Evolutionary conservation across 2,329 filamentous ascomycete species (phyloP).

Genomic region (Thielaviopsis populi): DNA sequence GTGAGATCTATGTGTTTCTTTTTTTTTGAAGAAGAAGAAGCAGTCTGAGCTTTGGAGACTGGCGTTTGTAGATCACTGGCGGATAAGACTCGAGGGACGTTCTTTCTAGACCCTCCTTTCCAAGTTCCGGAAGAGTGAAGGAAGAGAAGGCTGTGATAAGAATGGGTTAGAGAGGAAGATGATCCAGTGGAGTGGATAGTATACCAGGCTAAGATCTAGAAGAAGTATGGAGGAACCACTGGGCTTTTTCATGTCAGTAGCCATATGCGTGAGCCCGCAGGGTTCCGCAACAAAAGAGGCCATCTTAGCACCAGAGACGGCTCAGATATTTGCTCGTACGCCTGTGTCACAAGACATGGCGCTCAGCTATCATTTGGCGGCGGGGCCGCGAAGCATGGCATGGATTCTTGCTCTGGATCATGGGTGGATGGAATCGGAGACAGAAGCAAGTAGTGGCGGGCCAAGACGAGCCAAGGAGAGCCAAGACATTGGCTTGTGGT

Average conservation of each 20-base stretch:
- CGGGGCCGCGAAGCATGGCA: background rate
- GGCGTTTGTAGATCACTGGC: background rate
- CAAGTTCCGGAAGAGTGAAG: background rate
- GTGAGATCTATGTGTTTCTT: too few relatives aligned
- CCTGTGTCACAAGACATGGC: background rate
- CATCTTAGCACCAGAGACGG: background rate
- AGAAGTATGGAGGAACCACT: background rate
- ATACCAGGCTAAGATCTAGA: background rate
- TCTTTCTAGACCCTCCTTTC: background rate
- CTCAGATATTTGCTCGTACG: background rate
- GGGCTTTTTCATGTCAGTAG: background rate
- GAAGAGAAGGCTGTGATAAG: background rate
- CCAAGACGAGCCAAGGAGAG: background rate
- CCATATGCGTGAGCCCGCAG: background rate
- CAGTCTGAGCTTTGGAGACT: background rate
- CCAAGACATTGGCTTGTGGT: background rate
- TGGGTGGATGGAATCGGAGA: background rate
- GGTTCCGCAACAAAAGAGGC: background rate
- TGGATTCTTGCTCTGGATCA: background rate
- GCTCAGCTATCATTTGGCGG: slow-evolving; percentile 1
- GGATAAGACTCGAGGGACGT: background rate
- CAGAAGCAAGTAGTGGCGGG: background rate
- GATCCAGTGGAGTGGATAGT: background rate
- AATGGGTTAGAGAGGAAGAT: background rate
- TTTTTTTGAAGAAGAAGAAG: too few relatives aligned